phyloP scores from a whole-genome alignment of 176 grass and related monocot genomes.

The Ampelocalamus luodianensis region DNA sequence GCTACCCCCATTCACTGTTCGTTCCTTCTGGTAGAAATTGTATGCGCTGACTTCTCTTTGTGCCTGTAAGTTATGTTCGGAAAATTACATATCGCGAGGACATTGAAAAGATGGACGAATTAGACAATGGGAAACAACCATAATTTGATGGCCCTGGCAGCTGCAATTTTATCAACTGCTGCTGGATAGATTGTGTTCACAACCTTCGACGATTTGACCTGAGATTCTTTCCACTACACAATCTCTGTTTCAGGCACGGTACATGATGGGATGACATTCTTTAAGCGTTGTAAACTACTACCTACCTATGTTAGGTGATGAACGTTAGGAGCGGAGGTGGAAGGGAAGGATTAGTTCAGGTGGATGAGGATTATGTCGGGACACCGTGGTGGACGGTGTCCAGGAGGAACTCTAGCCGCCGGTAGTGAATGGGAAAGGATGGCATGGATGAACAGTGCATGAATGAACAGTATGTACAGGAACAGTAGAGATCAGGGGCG shows the following conservation, averaged over 20 bases:
- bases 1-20: neutral
- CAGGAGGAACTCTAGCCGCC: no score
- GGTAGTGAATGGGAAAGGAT: no score
- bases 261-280: slow-evolving; percentile 42
- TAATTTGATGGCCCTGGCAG: slow-evolving; percentile 47
- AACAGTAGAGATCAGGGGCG: no score
- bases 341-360: no score
- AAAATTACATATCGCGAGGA: slow-evolving; percentile 82
- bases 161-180: slow-evolving; percentile 36
- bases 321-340: no score
- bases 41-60: slow-evolving; percentile 32
- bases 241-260: slow-evolving; percentile 32
- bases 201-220: slow-evolving; percentile 26
- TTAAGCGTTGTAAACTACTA: slow-evolving; percentile 33
- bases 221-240: slow-evolving; percentile 32
- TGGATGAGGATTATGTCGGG: no score
- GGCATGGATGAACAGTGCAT: no score
- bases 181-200: slow-evolving; percentile 29
- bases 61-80: slow-evolving; percentile 79
- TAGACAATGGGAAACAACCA: slow-evolving; percentile 69
- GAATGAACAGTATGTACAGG: no score
- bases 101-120: slow-evolving; percentile 81
- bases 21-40: neutral
- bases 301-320: no score
- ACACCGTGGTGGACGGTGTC: no score